Evolutionary conservation across 2,329 filamentous ascomycete genomes (phyloP), one percentile per base, ranked within the genome.

Genomic region (Monosporascus ibericus): DNA sequence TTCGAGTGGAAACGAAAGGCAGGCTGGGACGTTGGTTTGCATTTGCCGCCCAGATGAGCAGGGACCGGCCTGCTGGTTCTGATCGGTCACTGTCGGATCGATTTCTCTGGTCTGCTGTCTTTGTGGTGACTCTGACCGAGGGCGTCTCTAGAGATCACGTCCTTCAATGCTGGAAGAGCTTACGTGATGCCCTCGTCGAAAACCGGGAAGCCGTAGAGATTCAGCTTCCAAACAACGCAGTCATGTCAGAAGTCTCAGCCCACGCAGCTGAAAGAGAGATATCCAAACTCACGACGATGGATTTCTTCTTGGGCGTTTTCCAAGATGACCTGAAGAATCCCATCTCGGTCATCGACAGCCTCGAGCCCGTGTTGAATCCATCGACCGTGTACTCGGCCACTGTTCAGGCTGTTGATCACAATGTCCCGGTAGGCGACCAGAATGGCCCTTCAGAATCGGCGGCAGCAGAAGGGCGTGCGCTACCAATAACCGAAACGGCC

Each of bases 231-330:
- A 97, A 99, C 68, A 97, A 96, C 64, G 81, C 84, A 1, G 81
- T 92, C 20, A 95, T 99, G 85, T 84, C 90, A 0, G 88, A 94
- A 56, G 81, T 99, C 48, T 96, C 92, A 0, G 72, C 84, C 2
- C 79, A 81, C n/a, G 89, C 90, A 0, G 86, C 94, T 7, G 92
- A 97, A 57, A 85, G 90, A 51, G 92, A 99, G 66, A 87, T 96
- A 25, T 92, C 90, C 14, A 91, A 92, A 62, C 78, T 97, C 36
- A 96, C 90, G 15, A 97, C 92, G 0, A 94, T 95, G 82, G 92
- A 96, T 65, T 97, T 97, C 68, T 97, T 99, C 69, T 78, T 91
- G 48, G 89, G 86, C 38, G 81, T 99, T 1, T 97, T 97, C 66
- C 87, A 89, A 54, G 85, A 91, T 38, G 87, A 94, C 52, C 81